Evolutionary conservation across 371 early-diverging fungal species (phyloP).

Genomic region (Dichotomocladium elegans): DNA sequence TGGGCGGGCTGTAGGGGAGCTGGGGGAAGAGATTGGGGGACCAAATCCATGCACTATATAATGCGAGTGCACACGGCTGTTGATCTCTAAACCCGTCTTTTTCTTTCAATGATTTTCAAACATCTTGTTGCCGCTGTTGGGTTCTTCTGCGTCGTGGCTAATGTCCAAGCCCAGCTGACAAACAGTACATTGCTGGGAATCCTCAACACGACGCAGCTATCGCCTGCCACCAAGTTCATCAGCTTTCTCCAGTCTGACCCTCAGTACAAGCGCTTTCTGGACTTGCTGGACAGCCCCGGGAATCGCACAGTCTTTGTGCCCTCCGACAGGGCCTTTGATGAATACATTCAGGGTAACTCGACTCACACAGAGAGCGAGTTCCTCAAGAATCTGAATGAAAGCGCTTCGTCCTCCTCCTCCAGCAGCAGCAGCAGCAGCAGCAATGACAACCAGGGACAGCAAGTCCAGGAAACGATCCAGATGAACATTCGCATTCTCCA

Average conservation of each 20-base stretch:
- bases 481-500: no score
- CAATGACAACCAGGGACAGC: no score
- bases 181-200: slow-evolving; percentile 22
- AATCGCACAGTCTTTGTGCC: slow-evolving; percentile 35
- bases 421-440: no score
- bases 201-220: slow-evolving; percentile 25
- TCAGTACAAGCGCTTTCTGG: slow-evolving; percentile 21
- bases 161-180: slow-evolving; percentile 13
- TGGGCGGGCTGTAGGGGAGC: no score
- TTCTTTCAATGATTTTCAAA: no score
- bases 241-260: slow-evolving; percentile 20
- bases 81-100: no score
- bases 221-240: slow-evolving; percentile 25
- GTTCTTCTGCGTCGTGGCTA: slow-evolving; percentile 1
- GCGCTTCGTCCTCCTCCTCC: no score
- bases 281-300: slow-evolving; percentile 19
- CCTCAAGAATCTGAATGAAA: no score
- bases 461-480: no score
- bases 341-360: neutral
- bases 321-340: slow-evolving; percentile 11
- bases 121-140: neutral
- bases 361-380: neutral
- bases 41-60: no score
- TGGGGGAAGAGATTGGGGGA: no score
- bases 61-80: no score